Base-by-base conservation (phyloP, 768 basidiomycete species). In the Wakefieldia striispora region DNA sequence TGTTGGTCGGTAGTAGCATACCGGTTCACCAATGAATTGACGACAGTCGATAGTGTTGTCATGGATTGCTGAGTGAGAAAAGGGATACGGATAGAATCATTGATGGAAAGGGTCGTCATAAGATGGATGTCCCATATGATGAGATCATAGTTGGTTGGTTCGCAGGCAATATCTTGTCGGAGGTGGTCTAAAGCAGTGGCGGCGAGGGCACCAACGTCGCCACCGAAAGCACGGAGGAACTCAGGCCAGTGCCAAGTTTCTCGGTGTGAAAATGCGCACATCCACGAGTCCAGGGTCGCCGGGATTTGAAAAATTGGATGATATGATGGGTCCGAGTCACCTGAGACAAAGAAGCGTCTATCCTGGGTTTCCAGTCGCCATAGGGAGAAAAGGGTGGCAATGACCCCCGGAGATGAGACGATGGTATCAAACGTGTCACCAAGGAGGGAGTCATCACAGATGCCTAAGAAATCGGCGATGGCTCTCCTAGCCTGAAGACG, bases 121-220 rank as follows among this genome's bases (percentile, higher is more conserved):
- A 66, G 54, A 43, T 68, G 65, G 43, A 60, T 59, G 40, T 67
- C 64, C 65, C 65, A 67, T 23, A 62, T 50, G 41, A 68, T 37
- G 40, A 59, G 53, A 40, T 68, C 62, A 46, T 56, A 62, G 40
- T 66, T 57, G 40, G 56, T 47, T 9, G 64, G 57, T 7, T 20
- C 20, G 7, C 57, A 57, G 38, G 51, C 54, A n/a, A 48, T n/a
- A 21, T 62, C 65, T 16, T 56, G 61, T 45, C 35, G 53, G 43
- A 66, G 64, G 45, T 54, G 65, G 31, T 57, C 48, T 39, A 66
- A 43, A 13, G 64, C 59, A 21, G 62, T 57, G 24, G 53, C 27
- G 21, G 65, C 64, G 34, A 66, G 40, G 33, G 36, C 45, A 10
- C 43, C 51, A 14, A 48, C 39, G 3, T 64, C 47, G 40, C 54